These are phyloP conservation scores for Backusella circina DNA, from an alignment of 192 early-diverging fungal genomes.

Conservation along the genomic window DNA sequence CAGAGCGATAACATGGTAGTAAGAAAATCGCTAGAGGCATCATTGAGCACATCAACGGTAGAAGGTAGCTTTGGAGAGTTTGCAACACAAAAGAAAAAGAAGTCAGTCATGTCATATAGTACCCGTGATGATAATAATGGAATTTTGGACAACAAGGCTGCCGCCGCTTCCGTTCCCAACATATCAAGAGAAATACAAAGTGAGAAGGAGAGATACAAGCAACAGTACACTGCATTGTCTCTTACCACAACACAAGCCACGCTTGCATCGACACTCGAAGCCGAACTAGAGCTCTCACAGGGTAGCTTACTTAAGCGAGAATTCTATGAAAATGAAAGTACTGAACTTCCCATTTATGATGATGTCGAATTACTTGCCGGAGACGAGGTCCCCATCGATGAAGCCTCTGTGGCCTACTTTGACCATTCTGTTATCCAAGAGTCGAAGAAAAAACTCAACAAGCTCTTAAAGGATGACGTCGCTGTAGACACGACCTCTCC, in stretches of 20 bases:
- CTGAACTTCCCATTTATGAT: background rate
- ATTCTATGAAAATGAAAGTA: background rate
- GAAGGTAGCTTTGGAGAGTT: background rate
- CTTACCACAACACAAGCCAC: conserved; percentile 7
- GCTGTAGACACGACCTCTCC: background rate
- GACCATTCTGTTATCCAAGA: background rate
- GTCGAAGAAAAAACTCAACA: conserved; percentile 5
- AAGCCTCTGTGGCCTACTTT: conserved; percentile 1
- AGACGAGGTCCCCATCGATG: background rate
- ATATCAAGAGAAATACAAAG: conserved; percentile 3
- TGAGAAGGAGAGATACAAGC: conserved; percentile 18
- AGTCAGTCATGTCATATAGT: background rate
- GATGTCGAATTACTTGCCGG: background rate
- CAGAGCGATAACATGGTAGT: conserved; percentile 9
- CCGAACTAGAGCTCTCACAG: conserved; percentile 21
- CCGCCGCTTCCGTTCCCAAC: background rate
- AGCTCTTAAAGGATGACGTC: background rate
- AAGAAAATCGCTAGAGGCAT: background rate
- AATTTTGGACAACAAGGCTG: background rate
- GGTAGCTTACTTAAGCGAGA: conserved; percentile 2
- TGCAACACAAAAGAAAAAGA: background rate
- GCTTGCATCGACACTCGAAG: conserved; percentile 16
- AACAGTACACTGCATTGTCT: background rate
- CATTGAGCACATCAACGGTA: background rate
- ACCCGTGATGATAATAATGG: background rate